Percentiles rank a stretch among this genome's conserved stretches.
Evolutionary conservation across 148 eudicot genomes (phyloP).

Genomic region (Heliosperma pusillum): DNA sequence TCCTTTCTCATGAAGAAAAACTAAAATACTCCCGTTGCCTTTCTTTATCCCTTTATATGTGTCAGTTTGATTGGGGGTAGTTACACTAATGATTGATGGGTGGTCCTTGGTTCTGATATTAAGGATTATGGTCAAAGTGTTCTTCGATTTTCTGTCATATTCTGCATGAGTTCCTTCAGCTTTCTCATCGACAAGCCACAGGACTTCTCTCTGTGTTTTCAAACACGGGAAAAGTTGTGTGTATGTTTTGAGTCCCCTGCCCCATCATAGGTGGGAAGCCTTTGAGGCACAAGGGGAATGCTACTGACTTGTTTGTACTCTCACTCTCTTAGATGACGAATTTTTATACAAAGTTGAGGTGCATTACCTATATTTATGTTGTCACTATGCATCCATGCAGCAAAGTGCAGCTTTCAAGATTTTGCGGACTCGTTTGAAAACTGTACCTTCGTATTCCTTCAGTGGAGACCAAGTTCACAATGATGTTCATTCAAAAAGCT

Average conservation of each 20-base stretch:
- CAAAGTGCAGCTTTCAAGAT: slow-evolving; percentile 84
- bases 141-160: neutral
- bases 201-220: neutral
- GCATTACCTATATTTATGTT: neutral
- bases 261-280: neutral
- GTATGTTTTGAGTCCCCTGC: neutral
- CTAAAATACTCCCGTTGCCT: neutral
- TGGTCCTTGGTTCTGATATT: neutral
- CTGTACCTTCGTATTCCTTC: slow-evolving; percentile 78
- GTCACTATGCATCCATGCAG: slow-evolving; percentile 30
- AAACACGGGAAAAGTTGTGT: neutral
- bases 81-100: neutral
- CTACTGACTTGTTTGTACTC: neutral
- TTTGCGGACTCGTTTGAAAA: slow-evolving; percentile 80
- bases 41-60: neutral
- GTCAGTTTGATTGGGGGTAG: neutral
- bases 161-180: neutral
- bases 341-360: no score
- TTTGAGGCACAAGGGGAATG: neutral
- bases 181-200: neutral
- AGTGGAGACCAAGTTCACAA: slow-evolving; percentile 41
- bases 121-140: neutral
- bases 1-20: neutral
- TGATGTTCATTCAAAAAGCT: slow-evolving; percentile 30
- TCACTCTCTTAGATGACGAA: neutral